Evolutionary conservation across 371 early-diverging fungal species (phyloP).

Genomic region (Mortierella sp.): DNA sequence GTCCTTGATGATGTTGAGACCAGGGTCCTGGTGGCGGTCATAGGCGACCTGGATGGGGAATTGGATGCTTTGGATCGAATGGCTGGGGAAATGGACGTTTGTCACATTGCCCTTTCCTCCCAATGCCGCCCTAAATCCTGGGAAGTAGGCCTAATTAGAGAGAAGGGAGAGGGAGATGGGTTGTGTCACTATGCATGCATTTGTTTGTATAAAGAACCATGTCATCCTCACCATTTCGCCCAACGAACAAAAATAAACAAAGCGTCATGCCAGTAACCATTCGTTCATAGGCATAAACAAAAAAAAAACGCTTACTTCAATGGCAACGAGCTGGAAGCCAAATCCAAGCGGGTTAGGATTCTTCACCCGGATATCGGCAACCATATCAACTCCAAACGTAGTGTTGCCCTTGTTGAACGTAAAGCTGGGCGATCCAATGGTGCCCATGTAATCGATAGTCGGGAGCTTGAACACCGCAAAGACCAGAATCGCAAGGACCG

Average conservation of each 20-base stretch:
- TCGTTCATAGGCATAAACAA: too few species aligned
- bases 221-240: neutral
- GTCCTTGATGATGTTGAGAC: slow-evolving; percentile 55
- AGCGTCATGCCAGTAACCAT: neutral
- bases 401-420: slow-evolving; percentile 40
- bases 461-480: slow-evolving; percentile 43
- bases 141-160: slow-evolving; percentile 64
- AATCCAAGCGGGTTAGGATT: slow-evolving; percentile 70
- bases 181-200: neutral
- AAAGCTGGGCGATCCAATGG: slow-evolving; percentile 20
- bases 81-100: slow-evolving; percentile 61
- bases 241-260: neutral
- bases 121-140: slow-evolving; percentile 58
- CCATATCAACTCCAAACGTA: slow-evolving; percentile 31
- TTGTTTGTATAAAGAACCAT: neutral
- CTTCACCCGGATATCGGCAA: slow-evolving; percentile 62
- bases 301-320: slow-evolving; percentile 57
- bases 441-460: slow-evolving; percentile 33
- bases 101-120: slow-evolving; percentile 63
- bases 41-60: slow-evolving; percentile 64
- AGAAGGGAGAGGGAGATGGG: neutral
- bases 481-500: slow-evolving; percentile 34
- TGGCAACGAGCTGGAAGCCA: slow-evolving; percentile 61
- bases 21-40: slow-evolving; percentile 48
- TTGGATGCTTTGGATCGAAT: slow-evolving; percentile 59